Evolutionary conservation across 495 filamentous ascomycete genomes (phyloP).

Genomic region (Cercophora sp.): DNA sequence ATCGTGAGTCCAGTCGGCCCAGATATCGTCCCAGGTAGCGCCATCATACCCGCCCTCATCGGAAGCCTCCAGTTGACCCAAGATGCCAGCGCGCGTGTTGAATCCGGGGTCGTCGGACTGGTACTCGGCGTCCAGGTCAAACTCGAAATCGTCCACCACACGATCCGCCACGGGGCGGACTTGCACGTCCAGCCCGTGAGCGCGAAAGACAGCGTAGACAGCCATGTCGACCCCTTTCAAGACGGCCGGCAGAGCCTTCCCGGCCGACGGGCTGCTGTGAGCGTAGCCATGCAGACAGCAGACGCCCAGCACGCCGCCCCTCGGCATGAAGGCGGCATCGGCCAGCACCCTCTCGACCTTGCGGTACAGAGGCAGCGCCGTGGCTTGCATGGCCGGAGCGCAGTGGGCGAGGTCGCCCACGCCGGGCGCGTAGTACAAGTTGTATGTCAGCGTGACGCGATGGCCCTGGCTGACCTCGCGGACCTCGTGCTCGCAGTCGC

Average conservation of each 20-base stretch:
- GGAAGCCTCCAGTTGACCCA: no score
- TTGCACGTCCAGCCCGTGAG: slow-evolving; percentile 9
- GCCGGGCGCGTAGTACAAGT: slow-evolving; percentile 37
- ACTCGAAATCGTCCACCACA: no score
- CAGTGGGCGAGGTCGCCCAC: slow-evolving; percentile 3
- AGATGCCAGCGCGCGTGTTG: no score
- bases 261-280: slow-evolving; percentile 3
- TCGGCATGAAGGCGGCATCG: not conserved
- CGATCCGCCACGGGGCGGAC: slow-evolving; percentile 9
- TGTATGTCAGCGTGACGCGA: slow-evolving; percentile 57
- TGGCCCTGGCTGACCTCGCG: slow-evolving; percentile 48
- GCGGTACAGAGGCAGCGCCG: slow-evolving; percentile 5
- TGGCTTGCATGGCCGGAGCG: not conserved
- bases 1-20: no score
- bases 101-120: no score
- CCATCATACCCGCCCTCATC: no score
- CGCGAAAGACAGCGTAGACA: slow-evolving; percentile 14
- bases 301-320: slow-evolving; percentile 15
- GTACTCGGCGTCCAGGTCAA: no score
- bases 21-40: no score
- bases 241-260: slow-evolving; percentile 6
- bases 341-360: not conserved
- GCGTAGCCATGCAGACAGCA: slow-evolving; percentile 16
- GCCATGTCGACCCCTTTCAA: slow-evolving; percentile 20
- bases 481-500: slow-evolving; percentile 60